phyloP scores from a whole-genome alignment of 352 stramenopile species.

The Globisporangium rhizosaccharum region DNA sequence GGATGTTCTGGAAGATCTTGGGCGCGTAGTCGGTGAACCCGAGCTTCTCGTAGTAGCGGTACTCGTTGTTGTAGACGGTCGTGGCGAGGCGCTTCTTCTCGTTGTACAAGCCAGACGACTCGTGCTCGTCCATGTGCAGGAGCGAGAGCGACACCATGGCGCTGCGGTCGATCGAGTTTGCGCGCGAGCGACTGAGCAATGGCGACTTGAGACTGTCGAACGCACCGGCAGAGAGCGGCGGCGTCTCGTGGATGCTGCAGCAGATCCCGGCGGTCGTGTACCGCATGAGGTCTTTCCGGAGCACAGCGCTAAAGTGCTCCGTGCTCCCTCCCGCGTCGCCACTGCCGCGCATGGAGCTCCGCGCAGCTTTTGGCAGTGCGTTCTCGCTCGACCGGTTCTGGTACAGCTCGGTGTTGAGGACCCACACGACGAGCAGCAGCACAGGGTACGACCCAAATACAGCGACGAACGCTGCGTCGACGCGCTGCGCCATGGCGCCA shows the following conservation, averaged over 20 bases:
- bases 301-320: constrained; percentile 73
- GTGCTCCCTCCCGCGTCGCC: constrained; percentile 20
- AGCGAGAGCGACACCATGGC: constrained; percentile 39
- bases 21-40: constrained; percentile 85
- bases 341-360: constrained; percentile 27
- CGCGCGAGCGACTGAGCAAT: constrained; percentile 28
- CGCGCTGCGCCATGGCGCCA: constrained; percentile 44
- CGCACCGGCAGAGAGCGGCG: constrained; percentile 5
- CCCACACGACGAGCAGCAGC: constrained; percentile 67
- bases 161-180: constrained; percentile 37
- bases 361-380: constrained; percentile 46
- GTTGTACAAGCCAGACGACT: constrained; percentile 52
- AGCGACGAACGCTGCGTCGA: constrained; percentile 53
- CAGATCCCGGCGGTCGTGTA: constrained; percentile 83
- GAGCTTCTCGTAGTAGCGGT: constrained; percentile 83
- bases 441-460: constrained; percentile 75
- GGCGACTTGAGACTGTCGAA: constrained; percentile 38
- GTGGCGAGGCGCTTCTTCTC: constrained; percentile 82
- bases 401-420: constrained; percentile 81
- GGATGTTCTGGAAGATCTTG: constrained; percentile 81
- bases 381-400: constrained; percentile 75
- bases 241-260: constrained; percentile 65
- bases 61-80: constrained; percentile 79
- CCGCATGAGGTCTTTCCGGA: constrained; percentile 82
- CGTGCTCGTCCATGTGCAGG: constrained; percentile 58